These are phyloP conservation scores for Thraustotheca clavata DNA, from an alignment of 352 stramenopile species.

Conservation along the genomic window DNA sequence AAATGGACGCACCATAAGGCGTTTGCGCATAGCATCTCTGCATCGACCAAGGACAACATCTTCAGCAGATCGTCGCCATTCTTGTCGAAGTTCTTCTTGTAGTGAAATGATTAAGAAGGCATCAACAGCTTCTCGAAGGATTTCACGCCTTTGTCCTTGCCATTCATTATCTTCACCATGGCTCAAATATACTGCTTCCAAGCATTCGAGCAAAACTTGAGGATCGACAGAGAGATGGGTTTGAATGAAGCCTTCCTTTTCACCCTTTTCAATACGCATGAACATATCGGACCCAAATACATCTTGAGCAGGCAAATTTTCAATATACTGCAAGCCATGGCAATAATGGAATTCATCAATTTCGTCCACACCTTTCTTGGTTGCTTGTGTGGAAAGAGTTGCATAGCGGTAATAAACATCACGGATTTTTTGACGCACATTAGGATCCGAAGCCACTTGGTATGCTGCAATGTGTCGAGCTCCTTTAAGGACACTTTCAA, in stretches of 20 bases:
- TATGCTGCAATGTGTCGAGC: constrained; percentile 82
- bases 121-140: constrained; percentile 78
- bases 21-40: constrained; percentile 50
- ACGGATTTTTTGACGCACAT: constrained; percentile 75
- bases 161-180: constrained; percentile 50
- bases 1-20: constrained; percentile 65
- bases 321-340: constrained; percentile 80
- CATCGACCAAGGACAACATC: constrained; percentile 74
- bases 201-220: constrained; percentile 72
- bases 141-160: constrained; percentile 73
- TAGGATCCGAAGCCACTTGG: constrained; percentile 75
- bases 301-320: constrained; percentile 75
- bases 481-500: constrained; percentile 83
- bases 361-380: constrained; percentile 72
- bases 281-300: constrained; percentile 69
- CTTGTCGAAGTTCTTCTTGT: constrained; percentile 76
- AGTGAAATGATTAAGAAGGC: constrained; percentile 79
- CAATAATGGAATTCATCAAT: constrained; percentile 86
- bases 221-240: constrained; percentile 71
- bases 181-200: constrained; percentile 63
- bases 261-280: constrained; percentile 60
- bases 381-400: constrained; percentile 65
- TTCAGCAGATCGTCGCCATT: constrained; percentile 57
- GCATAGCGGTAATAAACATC: constrained; percentile 77
- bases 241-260: constrained; percentile 79